Evolutionary conservation across 2,329 filamentous ascomycete species (phyloP).

Genomic region (Xylaria sp.): DNA sequence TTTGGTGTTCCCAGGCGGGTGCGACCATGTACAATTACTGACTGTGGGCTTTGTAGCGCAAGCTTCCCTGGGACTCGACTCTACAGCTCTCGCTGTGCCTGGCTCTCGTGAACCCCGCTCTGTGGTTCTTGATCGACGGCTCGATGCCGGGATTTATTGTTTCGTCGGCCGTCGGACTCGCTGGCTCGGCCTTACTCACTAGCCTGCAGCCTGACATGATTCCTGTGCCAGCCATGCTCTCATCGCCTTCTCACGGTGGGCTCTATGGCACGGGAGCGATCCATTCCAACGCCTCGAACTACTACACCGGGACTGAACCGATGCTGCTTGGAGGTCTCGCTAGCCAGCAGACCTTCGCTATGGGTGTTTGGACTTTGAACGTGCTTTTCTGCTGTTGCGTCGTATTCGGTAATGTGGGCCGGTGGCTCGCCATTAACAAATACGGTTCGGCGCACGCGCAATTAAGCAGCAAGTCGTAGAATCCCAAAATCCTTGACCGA

Average conservation of each 20-base stretch:
- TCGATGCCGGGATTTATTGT: conserved; percentile 86
- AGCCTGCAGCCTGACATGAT: conserved; percentile 82
- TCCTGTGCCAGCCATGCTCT: conserved; percentile 67
- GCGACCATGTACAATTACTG: conserved; percentile 17
- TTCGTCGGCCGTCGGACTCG: conserved; percentile 76
- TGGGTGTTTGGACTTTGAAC: conserved; percentile 89
- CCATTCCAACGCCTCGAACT: conserved; percentile 26
- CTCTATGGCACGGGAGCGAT: conserved; percentile 19
- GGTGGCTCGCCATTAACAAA: conserved; percentile 73
- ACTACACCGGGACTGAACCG: conserved; percentile 15
- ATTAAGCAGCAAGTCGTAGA: conserved; percentile 55
- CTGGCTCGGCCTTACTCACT: conserved; percentile 79
- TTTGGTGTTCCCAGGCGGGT: neutral
- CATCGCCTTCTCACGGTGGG: conserved; percentile 32
- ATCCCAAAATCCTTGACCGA: neutral
- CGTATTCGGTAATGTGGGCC: conserved; percentile 95
- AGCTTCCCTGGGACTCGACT: conserved; percentile 91
- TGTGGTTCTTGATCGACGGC: conserved; percentile 97
- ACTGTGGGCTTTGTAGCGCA: conserved; percentile 67
- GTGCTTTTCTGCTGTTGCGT: conserved; percentile 95
- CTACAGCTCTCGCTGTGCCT: conserved; percentile 93
- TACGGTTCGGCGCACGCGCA: conserved; percentile 55
- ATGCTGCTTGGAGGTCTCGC: conserved; percentile 65
- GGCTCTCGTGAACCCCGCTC: conserved; percentile 87
- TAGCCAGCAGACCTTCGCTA: conserved; percentile 73